These are phyloP conservation scores for Wallacemonas sp. DNA, from an alignment of 208 protist genomes.

Conservation along the genomic window DNA sequence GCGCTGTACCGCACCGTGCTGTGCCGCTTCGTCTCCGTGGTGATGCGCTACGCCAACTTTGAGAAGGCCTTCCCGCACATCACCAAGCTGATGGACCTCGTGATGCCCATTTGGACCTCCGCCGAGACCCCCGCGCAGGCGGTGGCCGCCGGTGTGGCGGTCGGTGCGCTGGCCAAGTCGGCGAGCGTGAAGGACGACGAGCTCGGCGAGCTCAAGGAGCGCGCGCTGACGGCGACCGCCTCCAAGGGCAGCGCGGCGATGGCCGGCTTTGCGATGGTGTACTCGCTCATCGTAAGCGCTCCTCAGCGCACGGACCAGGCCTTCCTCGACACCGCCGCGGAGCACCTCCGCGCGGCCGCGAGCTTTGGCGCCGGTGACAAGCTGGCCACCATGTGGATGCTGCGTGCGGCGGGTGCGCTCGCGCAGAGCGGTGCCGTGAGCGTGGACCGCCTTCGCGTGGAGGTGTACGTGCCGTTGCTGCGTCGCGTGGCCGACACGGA, in stretches of 20 bases:
- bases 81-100: conserved; percentile 58
- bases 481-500: conserved; percentile 59
- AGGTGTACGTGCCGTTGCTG: conserved; percentile 68
- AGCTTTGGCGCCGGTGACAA: conserved; percentile 64
- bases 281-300: conserved; percentile 67
- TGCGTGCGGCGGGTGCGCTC: conserved; percentile 79
- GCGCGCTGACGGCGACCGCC: conserved; percentile 48
- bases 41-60: conserved; percentile 83
- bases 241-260: conserved; percentile 65
- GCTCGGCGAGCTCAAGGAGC: conserved; percentile 73
- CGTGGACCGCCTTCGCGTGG: conserved; percentile 43
- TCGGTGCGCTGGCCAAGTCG: conserved; percentile 84
- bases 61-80: conserved; percentile 80
- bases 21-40: conserved; percentile 89
- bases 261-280: conserved; percentile 74
- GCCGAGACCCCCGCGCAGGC: conserved; percentile 71
- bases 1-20: conserved; percentile 82
- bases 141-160: conserved; percentile 68
- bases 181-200: conserved; percentile 70
- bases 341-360: conserved; percentile 56
- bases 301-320: conserved; percentile 55
- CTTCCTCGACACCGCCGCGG: conserved; percentile 67
- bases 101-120: conserved; percentile 71
- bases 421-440: conserved; percentile 55
- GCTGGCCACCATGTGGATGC: conserved; percentile 79